Percentiles rank a stretch among this genome's conserved stretches.
Evolutionary conservation across 2,329 filamentous ascomycete species (phyloP).

Genomic region (Cadophora luteo-olivacea): DNA sequence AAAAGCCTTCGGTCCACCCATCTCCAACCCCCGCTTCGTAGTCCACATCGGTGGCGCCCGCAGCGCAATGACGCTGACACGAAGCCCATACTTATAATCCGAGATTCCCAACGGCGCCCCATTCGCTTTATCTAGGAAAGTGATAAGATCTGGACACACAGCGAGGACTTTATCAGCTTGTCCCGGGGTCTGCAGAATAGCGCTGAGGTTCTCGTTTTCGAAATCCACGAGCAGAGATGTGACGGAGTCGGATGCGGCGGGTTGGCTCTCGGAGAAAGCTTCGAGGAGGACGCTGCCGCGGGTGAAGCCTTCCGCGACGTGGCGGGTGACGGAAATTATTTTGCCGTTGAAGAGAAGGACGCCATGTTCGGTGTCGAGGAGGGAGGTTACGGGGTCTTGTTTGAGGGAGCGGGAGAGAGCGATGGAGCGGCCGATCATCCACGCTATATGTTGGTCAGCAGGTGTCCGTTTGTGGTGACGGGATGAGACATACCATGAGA

Average conservation of each 20-base stretch:
- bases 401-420: slow-evolving; percentile 47
- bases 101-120: slow-evolving; percentile 58
- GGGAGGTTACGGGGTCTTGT: slow-evolving; percentile 36
- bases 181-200: slow-evolving; percentile 32
- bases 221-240: slow-evolving; percentile 39
- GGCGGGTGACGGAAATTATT: slow-evolving; percentile 40
- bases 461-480: no score
- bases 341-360: slow-evolving; percentile 42
- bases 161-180: slow-evolving; percentile 37
- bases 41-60: slow-evolving; percentile 58
- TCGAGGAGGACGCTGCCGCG: slow-evolving; percentile 40
- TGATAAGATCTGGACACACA: slow-evolving; percentile 42
- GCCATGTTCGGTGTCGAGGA: slow-evolving; percentile 40
- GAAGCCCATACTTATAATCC: slow-evolving; percentile 57
- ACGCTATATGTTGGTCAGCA: slow-evolving; percentile 39
- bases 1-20: slow-evolving; percentile 51
- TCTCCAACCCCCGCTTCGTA: slow-evolving; percentile 46
- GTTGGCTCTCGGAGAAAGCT: slow-evolving; percentile 25
- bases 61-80: slow-evolving; percentile 57
- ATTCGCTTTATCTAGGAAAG: slow-evolving; percentile 52
- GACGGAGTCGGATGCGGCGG: background rate
- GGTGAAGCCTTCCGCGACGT: slow-evolving; percentile 41
- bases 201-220: slow-evolving; percentile 43
- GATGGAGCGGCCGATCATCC: slow-evolving; percentile 65
- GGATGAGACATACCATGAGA: slow-evolving; percentile 35